These are phyloP conservation scores for Penicillium psychrosexuale DNA, from an alignment of 2,329 filamentous ascomycete species.

Conservation along the genomic window DNA sequence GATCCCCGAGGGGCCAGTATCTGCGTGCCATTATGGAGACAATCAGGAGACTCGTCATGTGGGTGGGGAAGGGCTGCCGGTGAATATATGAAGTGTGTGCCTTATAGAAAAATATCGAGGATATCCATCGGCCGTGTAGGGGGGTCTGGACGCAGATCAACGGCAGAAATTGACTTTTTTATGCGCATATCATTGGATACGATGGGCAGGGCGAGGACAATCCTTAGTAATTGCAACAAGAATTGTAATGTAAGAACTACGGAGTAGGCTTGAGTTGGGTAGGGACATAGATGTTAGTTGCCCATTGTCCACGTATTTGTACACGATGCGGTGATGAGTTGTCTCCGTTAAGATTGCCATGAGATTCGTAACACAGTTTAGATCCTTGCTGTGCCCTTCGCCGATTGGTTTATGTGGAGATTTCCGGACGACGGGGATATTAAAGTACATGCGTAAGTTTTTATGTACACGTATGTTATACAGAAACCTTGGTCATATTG, in stretches of 20 bases:
- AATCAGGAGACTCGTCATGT: constrained; percentile 8
- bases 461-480: background rate
- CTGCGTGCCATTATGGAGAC: background rate
- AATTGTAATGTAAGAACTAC: background rate
- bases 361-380: constrained; percentile 13
- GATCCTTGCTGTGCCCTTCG: constrained; percentile 4
- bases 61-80: constrained; percentile 1
- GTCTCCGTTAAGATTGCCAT: constrained; percentile 3
- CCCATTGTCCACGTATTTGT: background rate
- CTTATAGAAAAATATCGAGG: constrained; percentile 7
- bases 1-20: background rate
- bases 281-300: background rate
- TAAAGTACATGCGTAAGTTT: background rate
- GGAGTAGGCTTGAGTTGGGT: background rate
- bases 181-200: constrained; percentile 5
- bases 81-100: background rate
- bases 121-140: constrained; percentile 3
- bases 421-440: constrained; percentile 8
- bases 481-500: background rate
- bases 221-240: background rate
- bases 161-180: background rate
- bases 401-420: constrained; percentile 22
- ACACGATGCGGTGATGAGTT: background rate
- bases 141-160: constrained; percentile 1
- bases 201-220: constrained; percentile 1